These are phyloP conservation scores for Candida anglica DNA, from an alignment of 805 yeast species.

Conservation along the genomic window DNA sequence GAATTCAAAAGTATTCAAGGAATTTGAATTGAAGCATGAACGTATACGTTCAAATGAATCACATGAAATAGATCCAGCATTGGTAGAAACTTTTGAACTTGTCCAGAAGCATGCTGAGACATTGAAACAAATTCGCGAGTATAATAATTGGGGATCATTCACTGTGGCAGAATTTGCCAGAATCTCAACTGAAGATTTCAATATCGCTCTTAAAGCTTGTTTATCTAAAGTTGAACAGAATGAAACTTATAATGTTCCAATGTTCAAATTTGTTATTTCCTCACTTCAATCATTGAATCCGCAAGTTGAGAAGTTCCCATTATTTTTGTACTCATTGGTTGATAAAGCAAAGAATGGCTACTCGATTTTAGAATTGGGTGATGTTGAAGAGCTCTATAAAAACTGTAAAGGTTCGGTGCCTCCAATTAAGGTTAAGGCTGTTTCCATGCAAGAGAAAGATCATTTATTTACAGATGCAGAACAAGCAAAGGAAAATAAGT, in stretches of 20 bases:
- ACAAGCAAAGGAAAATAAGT: slow-evolving; percentile 7
- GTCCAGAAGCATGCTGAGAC: too few relatives aligned
- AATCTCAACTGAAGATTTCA: slow-evolving; percentile 4
- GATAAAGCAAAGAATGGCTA: not conserved
- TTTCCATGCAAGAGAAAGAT: not conserved
- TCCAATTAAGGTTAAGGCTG: not conserved
- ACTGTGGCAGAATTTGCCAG: slow-evolving; percentile 10
- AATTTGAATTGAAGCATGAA: too few relatives aligned
- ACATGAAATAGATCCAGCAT: slow-evolving; percentile 7
- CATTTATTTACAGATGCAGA: not conserved
- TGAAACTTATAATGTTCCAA: slow-evolving; percentile 9
- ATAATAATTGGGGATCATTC: slow-evolving; percentile 9
- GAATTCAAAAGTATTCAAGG: slow-evolving; percentile 21
- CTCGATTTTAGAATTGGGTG: not conserved
- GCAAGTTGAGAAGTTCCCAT: slow-evolving; percentile 16
- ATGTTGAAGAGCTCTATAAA: not conserved
- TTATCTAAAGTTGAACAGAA: slow-evolving; percentile 2
- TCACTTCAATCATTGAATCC: slow-evolving; percentile 12
- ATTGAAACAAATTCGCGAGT: slow-evolving; percentile 1
- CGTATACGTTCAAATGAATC: slow-evolving; percentile 16
- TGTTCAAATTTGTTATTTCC: slow-evolving; percentile 7
- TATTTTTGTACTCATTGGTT: not conserved
- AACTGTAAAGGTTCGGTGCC: too few relatives aligned
- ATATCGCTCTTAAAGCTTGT: slow-evolving; percentile 1
- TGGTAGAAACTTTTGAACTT: slow-evolving; percentile 12